A percentile compares a stretch with the other conserved stretches of the same genome.
Evolutionary conservation across 208 protist genomes (phyloP).

Genomic region (Wallacemonas collosoma): DNA sequence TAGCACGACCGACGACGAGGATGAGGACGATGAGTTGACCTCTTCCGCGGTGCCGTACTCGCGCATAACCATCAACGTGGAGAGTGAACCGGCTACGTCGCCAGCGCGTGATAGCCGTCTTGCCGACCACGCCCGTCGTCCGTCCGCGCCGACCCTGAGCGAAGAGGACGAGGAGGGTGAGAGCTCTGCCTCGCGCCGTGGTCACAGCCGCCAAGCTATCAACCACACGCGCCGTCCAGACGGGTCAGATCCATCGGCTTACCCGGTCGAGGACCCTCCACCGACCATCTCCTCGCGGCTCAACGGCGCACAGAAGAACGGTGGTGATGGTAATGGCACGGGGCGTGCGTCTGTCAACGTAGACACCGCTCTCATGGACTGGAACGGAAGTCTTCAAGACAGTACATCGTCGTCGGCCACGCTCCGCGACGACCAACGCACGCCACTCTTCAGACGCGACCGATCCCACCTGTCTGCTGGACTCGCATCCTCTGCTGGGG

Average conservation of each 20-base stretch:
- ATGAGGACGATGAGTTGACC: background rate
- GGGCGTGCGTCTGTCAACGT: background rate
- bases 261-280: background rate
- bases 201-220: slow-evolving; percentile 23
- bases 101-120: background rate
- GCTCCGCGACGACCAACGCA: too few relatives aligned
- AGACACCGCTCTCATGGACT: background rate
- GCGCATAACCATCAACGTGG: slow-evolving; percentile 3
- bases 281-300: slow-evolving; percentile 1
- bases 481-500: background rate
- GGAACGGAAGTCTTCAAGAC: background rate
- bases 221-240: background rate
- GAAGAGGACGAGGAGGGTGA: slow-evolving; percentile 14
- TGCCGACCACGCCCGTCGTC: background rate
- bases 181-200: slow-evolving; percentile 7
- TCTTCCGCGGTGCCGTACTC: slow-evolving; percentile 7
- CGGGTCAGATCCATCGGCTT: background rate
- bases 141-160: background rate
- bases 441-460: too few relatives aligned
- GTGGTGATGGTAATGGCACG: background rate
- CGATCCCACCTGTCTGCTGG: too few relatives aligned
- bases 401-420: background rate
- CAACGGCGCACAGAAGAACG: background rate
- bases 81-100: background rate
- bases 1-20: background rate